A percentile compares a stretch with the other conserved stretches of the same genome.
Conservation (phyloP, 306 rosid species). For the Alnus glutinosa region DNA sequence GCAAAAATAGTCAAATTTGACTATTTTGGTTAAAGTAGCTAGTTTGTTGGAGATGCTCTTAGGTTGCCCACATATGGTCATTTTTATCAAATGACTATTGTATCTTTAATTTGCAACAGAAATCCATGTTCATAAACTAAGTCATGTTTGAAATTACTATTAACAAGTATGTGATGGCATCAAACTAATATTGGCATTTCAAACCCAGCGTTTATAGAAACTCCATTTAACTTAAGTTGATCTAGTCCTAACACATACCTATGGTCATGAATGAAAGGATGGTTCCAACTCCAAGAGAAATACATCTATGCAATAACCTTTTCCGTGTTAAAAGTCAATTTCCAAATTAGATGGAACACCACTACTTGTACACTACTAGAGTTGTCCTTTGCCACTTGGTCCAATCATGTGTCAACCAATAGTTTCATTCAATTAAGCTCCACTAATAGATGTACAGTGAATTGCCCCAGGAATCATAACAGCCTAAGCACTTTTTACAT, state of each 20-base stretch:
- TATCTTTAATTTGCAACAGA: too few relatives aligned
- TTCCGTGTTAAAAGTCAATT: not conserved
- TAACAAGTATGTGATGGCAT: not conserved
- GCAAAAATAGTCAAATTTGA: too few relatives aligned
- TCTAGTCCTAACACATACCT: too few relatives aligned
- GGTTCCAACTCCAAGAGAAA: not conserved
- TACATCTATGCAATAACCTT: not conserved
- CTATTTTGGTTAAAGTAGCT: too few relatives aligned
- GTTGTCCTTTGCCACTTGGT: not conserved
- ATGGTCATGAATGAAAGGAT: not conserved
- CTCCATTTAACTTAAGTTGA: too few relatives aligned
- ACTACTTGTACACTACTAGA: not conserved
- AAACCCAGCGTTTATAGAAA: too few relatives aligned
- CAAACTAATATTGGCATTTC: not conserved
- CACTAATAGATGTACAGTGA: not conserved
- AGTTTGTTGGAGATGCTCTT: too few relatives aligned
- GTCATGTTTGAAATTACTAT: too few relatives aligned
- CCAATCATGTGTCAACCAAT: not conserved
- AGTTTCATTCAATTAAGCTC: not conserved
- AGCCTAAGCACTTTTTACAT: constrained; percentile 2
- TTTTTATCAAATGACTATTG: too few relatives aligned
- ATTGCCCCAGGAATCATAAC: not conserved
- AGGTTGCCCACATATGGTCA: too few relatives aligned
- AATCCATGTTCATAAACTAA: too few relatives aligned
- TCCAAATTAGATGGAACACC: not conserved